Conservation (phyloP, 1,139 yeast species). For the Candida sanyaensis region DNA sequence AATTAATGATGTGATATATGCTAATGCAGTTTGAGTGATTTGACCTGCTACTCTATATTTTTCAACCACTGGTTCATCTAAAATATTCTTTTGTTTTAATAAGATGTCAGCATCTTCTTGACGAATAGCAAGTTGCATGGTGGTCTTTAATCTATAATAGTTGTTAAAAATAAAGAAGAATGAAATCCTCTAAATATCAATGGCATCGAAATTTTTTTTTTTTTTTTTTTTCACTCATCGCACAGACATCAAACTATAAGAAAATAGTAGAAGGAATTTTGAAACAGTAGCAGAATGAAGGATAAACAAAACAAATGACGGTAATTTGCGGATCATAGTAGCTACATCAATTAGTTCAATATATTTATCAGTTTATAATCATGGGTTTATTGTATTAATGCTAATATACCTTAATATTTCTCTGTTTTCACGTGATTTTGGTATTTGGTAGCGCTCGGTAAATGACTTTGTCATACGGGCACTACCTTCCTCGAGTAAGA, state of each 20-base stretch:
- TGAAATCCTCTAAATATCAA: background rate
- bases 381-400: no score
- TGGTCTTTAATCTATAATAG: conserved; percentile 2
- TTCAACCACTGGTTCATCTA: conserved; percentile 62
- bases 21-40: conserved; percentile 83
- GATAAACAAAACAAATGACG: no score
- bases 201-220: background rate
- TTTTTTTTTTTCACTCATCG: conserved; percentile 11
- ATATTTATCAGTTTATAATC: no score
- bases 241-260: background rate
- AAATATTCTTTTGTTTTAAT: conserved; percentile 70
- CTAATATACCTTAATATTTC: no score
- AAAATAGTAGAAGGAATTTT: background rate
- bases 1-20: conserved; percentile 65
- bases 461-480: no score
- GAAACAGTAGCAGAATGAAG: background rate
- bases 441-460: no score
- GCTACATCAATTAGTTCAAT: no score
- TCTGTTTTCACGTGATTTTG: no score
- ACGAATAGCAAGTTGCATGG: conserved; percentile 66
- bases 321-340: no score
- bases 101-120: conserved; percentile 74
- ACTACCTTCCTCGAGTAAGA: no score
- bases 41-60: conserved; percentile 91
- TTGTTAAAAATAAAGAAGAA: background rate